These are phyloP conservation scores for Xylaria sp. DNA, from an alignment of 2,329 filamentous ascomycete genomes.

Conservation along the genomic window DNA sequence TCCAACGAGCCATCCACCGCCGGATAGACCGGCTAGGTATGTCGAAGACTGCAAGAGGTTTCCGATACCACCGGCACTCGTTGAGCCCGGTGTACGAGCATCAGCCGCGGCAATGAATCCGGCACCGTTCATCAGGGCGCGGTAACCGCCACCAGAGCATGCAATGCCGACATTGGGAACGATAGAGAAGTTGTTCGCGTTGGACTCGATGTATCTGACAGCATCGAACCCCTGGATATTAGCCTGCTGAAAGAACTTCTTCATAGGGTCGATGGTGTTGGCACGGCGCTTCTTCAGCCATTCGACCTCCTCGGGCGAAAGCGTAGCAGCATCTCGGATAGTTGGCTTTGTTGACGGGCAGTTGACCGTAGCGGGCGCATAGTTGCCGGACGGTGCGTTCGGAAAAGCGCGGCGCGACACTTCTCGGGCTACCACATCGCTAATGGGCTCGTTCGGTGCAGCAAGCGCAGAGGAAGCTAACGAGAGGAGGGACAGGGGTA, in stretches of 20 bases:
- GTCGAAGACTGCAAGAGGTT: conserved; percentile 72
- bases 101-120: conserved; percentile 74
- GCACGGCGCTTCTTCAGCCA: conserved; percentile 77
- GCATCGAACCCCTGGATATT: conserved; percentile 72
- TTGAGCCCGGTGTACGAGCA: conserved; percentile 64
- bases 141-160: conserved; percentile 73
- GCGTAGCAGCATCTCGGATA: conserved; percentile 64
- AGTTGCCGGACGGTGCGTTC: conserved; percentile 58
- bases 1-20: conserved; percentile 77
- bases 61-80: conserved; percentile 65
- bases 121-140: conserved; percentile 73
- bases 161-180: conserved; percentile 64
- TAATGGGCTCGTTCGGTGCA: conserved; percentile 29
- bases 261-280: conserved; percentile 77
- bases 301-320: conserved; percentile 72
- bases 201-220: conserved; percentile 66
- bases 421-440: conserved; percentile 22
- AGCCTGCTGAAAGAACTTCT: conserved; percentile 71
- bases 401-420: conserved; percentile 47
- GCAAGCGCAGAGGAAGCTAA: conserved; percentile 34
- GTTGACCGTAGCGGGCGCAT: conserved; percentile 69
- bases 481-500: conserved; percentile 35
- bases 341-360: conserved; percentile 74
- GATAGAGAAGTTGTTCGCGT: conserved; percentile 67
- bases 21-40: conserved; percentile 75